These are phyloP conservation scores for Ogataea kodamae DNA, from an alignment of 805 yeast genomes.

Conservation along the genomic window DNA sequence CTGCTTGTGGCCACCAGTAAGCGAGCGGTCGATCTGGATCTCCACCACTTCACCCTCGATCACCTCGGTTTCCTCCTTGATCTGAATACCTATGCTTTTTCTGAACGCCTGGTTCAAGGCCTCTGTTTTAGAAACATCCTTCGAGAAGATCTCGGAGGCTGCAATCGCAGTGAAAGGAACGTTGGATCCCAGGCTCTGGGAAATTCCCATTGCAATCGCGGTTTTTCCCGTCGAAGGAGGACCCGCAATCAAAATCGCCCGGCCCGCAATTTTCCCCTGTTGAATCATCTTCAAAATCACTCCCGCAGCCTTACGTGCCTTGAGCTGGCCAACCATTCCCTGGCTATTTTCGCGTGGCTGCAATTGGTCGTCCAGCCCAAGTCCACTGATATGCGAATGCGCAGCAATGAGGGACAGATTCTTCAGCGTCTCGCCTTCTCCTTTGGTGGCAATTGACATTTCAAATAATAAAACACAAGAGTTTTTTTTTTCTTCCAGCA, in stretches of 20 bases:
- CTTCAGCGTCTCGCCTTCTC: slow-evolving; percentile 15
- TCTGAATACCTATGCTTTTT: slow-evolving; percentile 92
- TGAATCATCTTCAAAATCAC: slow-evolving; percentile 90
- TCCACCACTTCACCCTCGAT: slow-evolving; percentile 98
- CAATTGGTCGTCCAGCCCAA: slow-evolving; percentile 90
- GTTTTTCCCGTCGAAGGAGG: slow-evolving; percentile 99
- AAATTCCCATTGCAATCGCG: slow-evolving; percentile 91
- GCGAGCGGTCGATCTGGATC: slow-evolving; percentile 90
- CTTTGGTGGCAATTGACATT: slow-evolving; percentile 24
- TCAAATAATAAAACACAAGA: slow-evolving; percentile 3
- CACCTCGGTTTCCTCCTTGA: slow-evolving; percentile 95
- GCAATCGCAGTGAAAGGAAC: slow-evolving; percentile 98
- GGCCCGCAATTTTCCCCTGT: slow-evolving; percentile 88
- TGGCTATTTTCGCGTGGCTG: slow-evolving; percentile 80
- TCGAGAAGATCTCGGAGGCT: slow-evolving; percentile 88
- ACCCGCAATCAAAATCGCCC: slow-evolving; percentile 93
- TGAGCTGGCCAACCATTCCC: slow-evolving; percentile 77
- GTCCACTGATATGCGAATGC: slow-evolving; percentile 93
- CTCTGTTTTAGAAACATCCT: slow-evolving; percentile 97
- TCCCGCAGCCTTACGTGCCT: slow-evolving; percentile 90
- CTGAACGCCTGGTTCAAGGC: slow-evolving; percentile 95
- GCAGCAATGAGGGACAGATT: slow-evolving; percentile 56
- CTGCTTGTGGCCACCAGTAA: slow-evolving; percentile 74
- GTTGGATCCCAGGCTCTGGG: slow-evolving; percentile 94
- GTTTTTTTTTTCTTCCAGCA: slow-evolving; percentile 9